These are phyloP conservation scores for Penicillium cinerascens DNA, from an alignment of 495 filamentous ascomycete genomes.

Conservation along the genomic window DNA sequence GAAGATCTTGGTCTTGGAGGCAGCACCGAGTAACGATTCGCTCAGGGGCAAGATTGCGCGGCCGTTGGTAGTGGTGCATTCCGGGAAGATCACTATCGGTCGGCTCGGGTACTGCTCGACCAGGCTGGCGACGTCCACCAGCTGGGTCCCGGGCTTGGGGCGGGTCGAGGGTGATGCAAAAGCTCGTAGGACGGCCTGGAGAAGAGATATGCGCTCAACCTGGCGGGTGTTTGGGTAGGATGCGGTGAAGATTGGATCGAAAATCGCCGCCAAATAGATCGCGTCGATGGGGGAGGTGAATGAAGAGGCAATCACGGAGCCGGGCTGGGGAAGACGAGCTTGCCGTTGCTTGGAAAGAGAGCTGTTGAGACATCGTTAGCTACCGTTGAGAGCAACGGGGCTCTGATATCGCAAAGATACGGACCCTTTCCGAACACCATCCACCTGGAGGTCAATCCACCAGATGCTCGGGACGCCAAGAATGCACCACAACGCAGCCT, in stretches of 20 bases:
- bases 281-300: conserved; percentile 91
- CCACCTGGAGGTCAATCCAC: conserved; percentile 97
- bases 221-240: conserved; percentile 69
- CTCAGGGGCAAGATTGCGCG: conserved; percentile 83
- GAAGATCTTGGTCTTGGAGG: conserved; percentile 69
- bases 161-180: conserved; percentile 56
- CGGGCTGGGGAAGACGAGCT: conserved; percentile 67
- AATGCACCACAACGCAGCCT: conserved; percentile 80
- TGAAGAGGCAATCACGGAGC: conserved; percentile 79
- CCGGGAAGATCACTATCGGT: conserved; percentile 81
- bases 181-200: conserved; percentile 68
- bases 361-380: conserved; percentile 21
- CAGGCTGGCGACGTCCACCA: conserved; percentile 61
- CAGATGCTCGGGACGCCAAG: conserved; percentile 85
- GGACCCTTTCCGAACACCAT: conserved; percentile 86
- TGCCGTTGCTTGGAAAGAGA: conserved; percentile 59
- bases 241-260: conserved; percentile 89
- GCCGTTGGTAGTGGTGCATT: conserved; percentile 91
- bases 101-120: conserved; percentile 64
- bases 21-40: conserved; percentile 63
- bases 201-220: conserved; percentile 72
- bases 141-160: conserved; percentile 43
- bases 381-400: neutral
- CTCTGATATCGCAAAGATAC: conserved; percentile 9
- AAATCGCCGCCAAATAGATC: conserved; percentile 93